Conservation (phyloP, 495 filamentous ascomycete genomes). For the Hypoxylon intermedium region DNA sequence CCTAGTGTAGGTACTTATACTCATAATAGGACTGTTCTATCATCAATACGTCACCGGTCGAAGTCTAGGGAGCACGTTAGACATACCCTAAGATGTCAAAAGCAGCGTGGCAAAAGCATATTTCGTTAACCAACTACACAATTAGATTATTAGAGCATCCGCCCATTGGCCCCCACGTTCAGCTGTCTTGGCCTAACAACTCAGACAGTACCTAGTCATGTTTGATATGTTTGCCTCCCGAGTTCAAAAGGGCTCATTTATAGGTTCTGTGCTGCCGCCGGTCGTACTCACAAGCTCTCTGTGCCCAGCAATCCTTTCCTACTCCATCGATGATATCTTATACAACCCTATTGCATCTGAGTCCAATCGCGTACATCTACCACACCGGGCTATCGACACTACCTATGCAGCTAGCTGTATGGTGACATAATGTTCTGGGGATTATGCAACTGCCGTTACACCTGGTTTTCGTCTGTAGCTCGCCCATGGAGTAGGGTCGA, state of each 20-base stretch:
- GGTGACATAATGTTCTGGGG: constrained; percentile 27
- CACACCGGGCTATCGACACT: constrained; percentile 4
- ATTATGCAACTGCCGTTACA: constrained; percentile 34
- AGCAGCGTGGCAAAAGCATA: constrained; percentile 18
- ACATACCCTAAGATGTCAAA: constrained; percentile 1
- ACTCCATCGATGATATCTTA: not conserved
- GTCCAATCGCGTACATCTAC: constrained; percentile 7
- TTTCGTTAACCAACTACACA: constrained; percentile 12
- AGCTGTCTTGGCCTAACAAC: constrained; percentile 2
- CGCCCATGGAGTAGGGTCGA: constrained; percentile 17
- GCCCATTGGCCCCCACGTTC: constrained; percentile 18
- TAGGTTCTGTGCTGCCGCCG: not conserved
- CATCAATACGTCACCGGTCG: no score
- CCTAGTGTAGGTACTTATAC: no score
- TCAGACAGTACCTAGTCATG: not conserved
- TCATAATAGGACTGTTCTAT: no score
- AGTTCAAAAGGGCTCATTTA: constrained; percentile 5
- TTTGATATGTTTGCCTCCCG: constrained; percentile 10
- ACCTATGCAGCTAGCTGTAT: constrained; percentile 12
- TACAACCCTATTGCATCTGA: not conserved
- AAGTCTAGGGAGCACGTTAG: not conserved
- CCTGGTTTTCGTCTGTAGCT: not conserved
- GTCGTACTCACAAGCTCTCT: not conserved
- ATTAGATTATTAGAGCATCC: constrained; percentile 1
- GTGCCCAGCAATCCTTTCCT: not conserved